Evolutionary conservation across 2,329 filamentous ascomycete genomes (phyloP).

Genomic region (Venturia pyrina): DNA sequence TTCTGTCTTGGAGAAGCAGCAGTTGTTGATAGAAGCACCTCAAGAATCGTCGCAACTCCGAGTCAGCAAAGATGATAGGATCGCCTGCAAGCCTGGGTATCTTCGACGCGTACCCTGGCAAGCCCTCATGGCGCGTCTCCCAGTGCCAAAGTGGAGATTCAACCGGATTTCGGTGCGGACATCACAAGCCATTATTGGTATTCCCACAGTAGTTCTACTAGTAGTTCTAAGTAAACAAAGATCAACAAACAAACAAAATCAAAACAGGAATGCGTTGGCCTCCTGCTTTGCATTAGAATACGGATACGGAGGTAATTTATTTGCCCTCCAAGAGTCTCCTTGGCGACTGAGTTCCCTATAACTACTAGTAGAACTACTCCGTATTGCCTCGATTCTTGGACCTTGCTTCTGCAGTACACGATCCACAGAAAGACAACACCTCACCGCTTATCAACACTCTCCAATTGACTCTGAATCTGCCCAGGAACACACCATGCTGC

Average conservation of each 20-base stretch:
- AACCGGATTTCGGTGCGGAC: too few species aligned
- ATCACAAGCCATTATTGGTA: too few species aligned
- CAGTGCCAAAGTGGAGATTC: background rate
- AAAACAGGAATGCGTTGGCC: background rate
- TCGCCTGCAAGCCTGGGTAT: too few species aligned
- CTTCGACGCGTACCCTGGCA: background rate
- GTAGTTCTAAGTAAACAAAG: background rate
- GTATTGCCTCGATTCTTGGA: too few species aligned
- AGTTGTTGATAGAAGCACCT: too few species aligned
- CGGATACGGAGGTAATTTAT: background rate
- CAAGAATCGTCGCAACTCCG: too few species aligned
- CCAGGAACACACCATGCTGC: background rate
- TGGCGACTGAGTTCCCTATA: background rate
- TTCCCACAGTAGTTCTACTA: background rate
- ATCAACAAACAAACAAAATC: background rate
- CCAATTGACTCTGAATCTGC: background rate
- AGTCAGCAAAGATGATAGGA: too few species aligned
- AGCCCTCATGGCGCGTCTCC: background rate
- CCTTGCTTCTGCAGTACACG: background rate
- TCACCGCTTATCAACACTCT: background rate
- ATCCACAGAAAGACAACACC: background rate
- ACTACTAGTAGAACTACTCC: too few species aligned
- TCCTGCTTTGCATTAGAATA: too few species aligned
- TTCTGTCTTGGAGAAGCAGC: too few species aligned
- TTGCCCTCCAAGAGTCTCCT: background rate